Evolutionary conservation across 2,329 filamentous ascomycete genomes (phyloP).

Genomic region (Mycosphaerella sp.): DNA sequence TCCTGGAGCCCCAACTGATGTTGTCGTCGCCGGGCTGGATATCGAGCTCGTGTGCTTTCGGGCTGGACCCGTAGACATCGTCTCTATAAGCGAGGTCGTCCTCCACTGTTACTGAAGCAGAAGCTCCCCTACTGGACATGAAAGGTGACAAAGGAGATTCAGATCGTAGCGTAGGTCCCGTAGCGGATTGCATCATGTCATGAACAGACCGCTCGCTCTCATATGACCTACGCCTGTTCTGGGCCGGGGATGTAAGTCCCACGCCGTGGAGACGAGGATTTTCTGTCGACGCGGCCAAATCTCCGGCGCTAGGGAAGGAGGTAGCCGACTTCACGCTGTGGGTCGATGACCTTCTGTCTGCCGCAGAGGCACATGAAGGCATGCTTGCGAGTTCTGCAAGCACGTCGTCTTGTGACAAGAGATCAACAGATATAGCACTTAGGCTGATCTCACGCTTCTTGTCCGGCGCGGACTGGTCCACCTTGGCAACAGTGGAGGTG

Average conservation of each 20-base stretch:
- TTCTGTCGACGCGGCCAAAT: neutral
- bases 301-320: neutral
- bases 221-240: neutral
- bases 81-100: constrained; percentile 36
- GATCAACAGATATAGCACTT: constrained; percentile 24
- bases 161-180: constrained; percentile 3
- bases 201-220: constrained; percentile 1
- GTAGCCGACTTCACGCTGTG: neutral
- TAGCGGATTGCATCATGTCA: constrained; percentile 3
- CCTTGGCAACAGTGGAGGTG: constrained; percentile 37
- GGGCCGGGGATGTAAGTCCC: neutral
- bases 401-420: constrained; percentile 24
- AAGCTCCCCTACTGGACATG: neutral
- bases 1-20: constrained; percentile 32
- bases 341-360: constrained; percentile 10
- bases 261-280: neutral
- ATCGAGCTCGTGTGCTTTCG: constrained; percentile 21
- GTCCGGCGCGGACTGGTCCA: neutral
- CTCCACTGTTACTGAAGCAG: constrained; percentile 26
- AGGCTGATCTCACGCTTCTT: constrained; percentile 16
- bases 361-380: constrained; percentile 6
- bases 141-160: neutral
- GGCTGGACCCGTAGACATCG: constrained; percentile 27
- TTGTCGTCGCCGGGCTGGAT: constrained; percentile 36
- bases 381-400: constrained; percentile 21